Base-by-base conservation (phyloP, 805 yeast genomes). In the Cyberlindnera mrakii region DNA sequence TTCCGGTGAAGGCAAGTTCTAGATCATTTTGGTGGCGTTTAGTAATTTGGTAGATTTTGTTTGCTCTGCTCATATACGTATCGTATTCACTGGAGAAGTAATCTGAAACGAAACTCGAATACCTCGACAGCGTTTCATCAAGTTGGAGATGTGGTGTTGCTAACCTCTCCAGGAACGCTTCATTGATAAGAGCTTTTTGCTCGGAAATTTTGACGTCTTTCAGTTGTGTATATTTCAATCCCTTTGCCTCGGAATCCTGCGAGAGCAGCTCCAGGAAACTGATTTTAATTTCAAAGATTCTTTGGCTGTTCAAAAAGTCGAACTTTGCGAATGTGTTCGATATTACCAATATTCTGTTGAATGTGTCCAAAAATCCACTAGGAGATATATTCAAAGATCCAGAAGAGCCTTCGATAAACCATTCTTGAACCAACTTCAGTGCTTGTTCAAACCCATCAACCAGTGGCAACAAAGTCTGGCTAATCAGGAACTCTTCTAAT, bases 21-120 rank as follows among this genome's bases (percentile, higher is more conserved):
- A 65, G 57, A 14, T 50, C 50, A 13, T 46, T 47, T 15, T 57
- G 50, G 32, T 65, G 51, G 11, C 56, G 48, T 39, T 59, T 62
- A 0, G 75, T 65, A 13, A 46, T 42, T 6, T 57, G 48, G 43
- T 65, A 63, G 0, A 64, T 41, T 23, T 55, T 57, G 35, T 63
- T 63, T 1, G 74, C 75, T 0, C 40, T n/a, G 6, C 50, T 41
- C 71, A 78, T 67, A 18, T 58, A 55, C 0, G 40, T 32, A 1
- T 61, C 63, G 46, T 75, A 75, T 3, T 60, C 37, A 1, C 50
- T 51, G 0, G 57, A 40, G 18, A 49, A 57, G 36, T 62, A 33
- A 3, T 43, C 31, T 0, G 77, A 59, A 2, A 75, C 60, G 41
- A 74, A 71, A 1, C 55, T 20, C 1, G 80, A 75, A 35, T 62